Conservation (phyloP, 2,329 filamentous ascomycete genomes). For the Leptoxyphium fumago region DNA sequence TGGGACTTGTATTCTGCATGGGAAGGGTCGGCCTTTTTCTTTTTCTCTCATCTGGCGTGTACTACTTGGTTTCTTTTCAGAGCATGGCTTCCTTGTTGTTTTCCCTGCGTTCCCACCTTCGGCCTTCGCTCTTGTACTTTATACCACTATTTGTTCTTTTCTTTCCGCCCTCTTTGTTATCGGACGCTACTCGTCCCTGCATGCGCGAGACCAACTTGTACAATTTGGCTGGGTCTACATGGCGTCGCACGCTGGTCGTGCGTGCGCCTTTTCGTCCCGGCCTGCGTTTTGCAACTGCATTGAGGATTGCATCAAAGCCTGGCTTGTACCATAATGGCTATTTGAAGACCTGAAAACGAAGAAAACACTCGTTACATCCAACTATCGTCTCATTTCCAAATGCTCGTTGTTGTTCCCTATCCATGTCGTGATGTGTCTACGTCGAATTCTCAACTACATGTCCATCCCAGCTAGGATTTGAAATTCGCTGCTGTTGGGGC, state of each 20-base stretch:
- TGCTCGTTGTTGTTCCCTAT: too few species aligned
- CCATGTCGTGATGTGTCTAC: too few species aligned
- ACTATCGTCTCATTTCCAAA: too few species aligned
- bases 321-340: too few species aligned
- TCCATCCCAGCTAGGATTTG: too few species aligned
- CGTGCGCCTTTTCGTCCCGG: background rate
- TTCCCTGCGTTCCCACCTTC: background rate
- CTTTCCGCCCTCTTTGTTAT: background rate
- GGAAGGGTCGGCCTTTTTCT: slow-evolving; percentile 1
- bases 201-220: background rate
- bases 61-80: background rate
- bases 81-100: background rate
- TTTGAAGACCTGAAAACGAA: background rate
- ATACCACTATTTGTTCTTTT: background rate
- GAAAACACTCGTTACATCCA: background rate
- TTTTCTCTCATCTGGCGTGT: background rate
- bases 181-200: background rate
- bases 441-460: too few species aligned
- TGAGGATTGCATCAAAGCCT: background rate
- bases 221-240: too few species aligned
- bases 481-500: too few species aligned
- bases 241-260: background rate
- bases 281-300: background rate
- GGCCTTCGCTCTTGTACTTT: background rate
- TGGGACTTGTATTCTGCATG: slow-evolving; percentile 2